Conservation (phyloP, 805 yeast genomes). For the Suhomyces tanzawaensis region DNA sequence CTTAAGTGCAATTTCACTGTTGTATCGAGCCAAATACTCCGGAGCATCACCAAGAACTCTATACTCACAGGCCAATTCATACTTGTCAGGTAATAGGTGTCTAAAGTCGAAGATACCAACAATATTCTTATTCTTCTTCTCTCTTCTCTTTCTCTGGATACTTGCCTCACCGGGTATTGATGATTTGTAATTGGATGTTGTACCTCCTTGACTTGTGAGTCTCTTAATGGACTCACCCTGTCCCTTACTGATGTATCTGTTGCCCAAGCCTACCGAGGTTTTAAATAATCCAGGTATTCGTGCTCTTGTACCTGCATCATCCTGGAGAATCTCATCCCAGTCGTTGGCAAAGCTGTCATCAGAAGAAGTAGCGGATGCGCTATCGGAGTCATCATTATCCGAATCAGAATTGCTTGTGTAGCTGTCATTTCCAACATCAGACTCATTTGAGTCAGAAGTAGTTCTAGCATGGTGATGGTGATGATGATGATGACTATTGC, state of each 20-base stretch:
- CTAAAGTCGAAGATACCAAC: slow-evolving; percentile 64
- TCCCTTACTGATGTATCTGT: slow-evolving; percentile 21
- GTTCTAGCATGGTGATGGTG: slow-evolving; percentile 8
- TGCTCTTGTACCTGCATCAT: slow-evolving; percentile 51
- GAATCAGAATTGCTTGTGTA: background rate
- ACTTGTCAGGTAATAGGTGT: slow-evolving; percentile 70
- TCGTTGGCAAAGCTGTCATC: slow-evolving; percentile 66
- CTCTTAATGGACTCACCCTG: slow-evolving; percentile 28
- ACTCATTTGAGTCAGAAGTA: slow-evolving; percentile 11
- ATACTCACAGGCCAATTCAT: slow-evolving; percentile 67
- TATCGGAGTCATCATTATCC: slow-evolving; percentile 13
- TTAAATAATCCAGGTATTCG: slow-evolving; percentile 52
- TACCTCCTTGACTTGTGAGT: slow-evolving; percentile 40
- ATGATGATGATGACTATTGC: slow-evolving; percentile 13
- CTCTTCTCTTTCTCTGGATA: slow-evolving; percentile 16
- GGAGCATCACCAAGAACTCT: slow-evolving; percentile 63
- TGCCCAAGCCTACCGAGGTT: slow-evolving; percentile 40
- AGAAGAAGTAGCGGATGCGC: slow-evolving; percentile 21
- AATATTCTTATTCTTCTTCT: slow-evolving; percentile 45
- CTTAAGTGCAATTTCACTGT: slow-evolving; percentile 65
- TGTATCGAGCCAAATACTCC: slow-evolving; percentile 61
- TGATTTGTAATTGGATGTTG: slow-evolving; percentile 33
- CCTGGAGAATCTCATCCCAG: slow-evolving; percentile 62
- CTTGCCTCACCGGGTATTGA: slow-evolving; percentile 40
- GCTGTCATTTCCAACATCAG: slow-evolving; percentile 11